phyloP scores from a whole-genome alignment of 2,329 filamentous ascomycete genomes.

The Dichotomopilus funicola region DNA sequence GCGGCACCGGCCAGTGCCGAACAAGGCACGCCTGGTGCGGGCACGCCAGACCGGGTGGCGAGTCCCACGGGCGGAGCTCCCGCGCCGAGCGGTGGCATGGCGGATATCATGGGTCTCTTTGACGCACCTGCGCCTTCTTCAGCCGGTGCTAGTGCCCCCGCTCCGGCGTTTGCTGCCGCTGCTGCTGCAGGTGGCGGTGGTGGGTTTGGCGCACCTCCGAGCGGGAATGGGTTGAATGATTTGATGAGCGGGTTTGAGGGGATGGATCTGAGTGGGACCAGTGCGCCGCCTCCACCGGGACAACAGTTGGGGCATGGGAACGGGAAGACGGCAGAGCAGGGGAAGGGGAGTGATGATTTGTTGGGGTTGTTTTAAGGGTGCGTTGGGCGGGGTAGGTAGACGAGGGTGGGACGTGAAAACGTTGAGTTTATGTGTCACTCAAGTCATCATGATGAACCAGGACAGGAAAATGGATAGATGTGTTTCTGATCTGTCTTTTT shows the following conservation, averaged over 20 bases:
- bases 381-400: background rate
- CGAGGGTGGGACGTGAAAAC: background rate
- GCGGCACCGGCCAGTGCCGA: conserved; percentile 62
- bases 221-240: conserved; percentile 56
- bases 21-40: conserved; percentile 29
- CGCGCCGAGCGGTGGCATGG: conserved; percentile 45
- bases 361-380: conserved; percentile 20
- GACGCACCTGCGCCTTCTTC: conserved; percentile 55
- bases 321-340: conserved; percentile 9
- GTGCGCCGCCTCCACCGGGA: conserved; percentile 58
- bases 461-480: background rate
- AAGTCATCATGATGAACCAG: background rate
- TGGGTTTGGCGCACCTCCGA: background rate
- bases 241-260: conserved; percentile 84
- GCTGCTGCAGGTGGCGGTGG: conserved; percentile 10
- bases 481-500: background rate
- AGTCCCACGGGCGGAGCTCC: conserved; percentile 44
- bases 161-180: background rate
- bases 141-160: background rate
- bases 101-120: conserved; percentile 64
- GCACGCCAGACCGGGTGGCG: conserved; percentile 62
- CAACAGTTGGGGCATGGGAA: conserved; percentile 34
- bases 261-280: conserved; percentile 64
- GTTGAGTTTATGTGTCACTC: background rate
- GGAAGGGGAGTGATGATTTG: conserved; percentile 21